These are phyloP conservation scores for Blastobotrys americana DNA, from an alignment of 805 yeast species.

Conservation along the genomic window DNA sequence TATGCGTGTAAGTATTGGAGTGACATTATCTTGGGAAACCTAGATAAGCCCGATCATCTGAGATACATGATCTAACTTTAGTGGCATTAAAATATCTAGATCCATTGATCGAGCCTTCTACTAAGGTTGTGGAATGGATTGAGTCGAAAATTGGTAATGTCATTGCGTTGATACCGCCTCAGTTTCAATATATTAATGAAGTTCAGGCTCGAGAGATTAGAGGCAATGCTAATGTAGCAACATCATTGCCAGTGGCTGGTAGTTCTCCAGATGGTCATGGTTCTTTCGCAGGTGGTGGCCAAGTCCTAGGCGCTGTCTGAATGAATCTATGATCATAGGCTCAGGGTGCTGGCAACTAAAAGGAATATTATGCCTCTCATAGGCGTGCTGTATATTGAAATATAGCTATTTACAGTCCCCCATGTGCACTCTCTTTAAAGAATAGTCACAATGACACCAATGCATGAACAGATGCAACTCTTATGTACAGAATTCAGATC, in stretches of 20 bases:
- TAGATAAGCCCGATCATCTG: no score
- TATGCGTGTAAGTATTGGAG: slow-evolving; percentile 29
- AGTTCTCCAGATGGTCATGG: background rate
- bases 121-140: slow-evolving; percentile 50
- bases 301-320: background rate
- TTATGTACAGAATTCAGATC: no score
- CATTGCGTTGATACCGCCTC: slow-evolving; percentile 48
- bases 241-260: no score
- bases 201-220: slow-evolving; percentile 43
- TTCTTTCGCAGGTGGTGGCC: background rate
- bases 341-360: no score
- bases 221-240: slow-evolving; percentile 28
- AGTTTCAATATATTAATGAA: slow-evolving; percentile 54
- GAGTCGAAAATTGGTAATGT: slow-evolving; percentile 47
- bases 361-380: no score
- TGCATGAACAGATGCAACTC: no score
- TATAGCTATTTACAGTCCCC: no score
- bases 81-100: slow-evolving; percentile 49
- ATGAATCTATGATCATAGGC: background rate
- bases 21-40: background rate
- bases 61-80: no score
- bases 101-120: slow-evolving; percentile 52
- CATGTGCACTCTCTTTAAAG: no score
- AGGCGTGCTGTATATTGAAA: no score
- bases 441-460: no score